Base-by-base conservation (phyloP, 805 yeast species). In the Cyberlindnera samutprakarnensis region DNA sequence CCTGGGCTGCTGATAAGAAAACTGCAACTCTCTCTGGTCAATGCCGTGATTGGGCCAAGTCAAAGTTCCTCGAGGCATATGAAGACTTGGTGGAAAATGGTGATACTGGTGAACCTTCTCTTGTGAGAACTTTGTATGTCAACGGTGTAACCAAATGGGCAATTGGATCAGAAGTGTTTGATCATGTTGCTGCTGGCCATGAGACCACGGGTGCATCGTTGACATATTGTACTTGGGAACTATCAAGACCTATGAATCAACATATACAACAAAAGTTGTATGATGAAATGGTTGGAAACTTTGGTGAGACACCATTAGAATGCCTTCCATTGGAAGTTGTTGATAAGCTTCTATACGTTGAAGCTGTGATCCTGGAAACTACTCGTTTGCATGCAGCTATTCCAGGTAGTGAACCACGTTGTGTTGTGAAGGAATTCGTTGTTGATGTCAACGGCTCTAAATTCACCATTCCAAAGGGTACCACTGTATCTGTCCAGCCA, bases 171-270 rank as follows among this genome's bases (percentile, higher is more conserved):
- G 78, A 71, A 41, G 49, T 64, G 18, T 64, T 70, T 27, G 88
- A 79, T 46, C 84, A 79, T 49, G 64, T 78, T 23, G 78, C 80
- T 28, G 88, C 88, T 1, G 88, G 88, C 4, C 87, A 80, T 48
- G 81, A 78, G 47, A 79, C 88, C 5, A 78, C 83, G 1, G 84
- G 81, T 0, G 65, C 74, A 6, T 74, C 77, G n/a, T 50, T 79
- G 36, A 61, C 83, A 0, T 80, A 70, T 48, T 54, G 73, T 32
- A 60, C 72, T 14, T 78, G 71, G 58, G 75, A 76, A 46, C 48
- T 78, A 23, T 75, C 83, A 3, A 57, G 72, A 36, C 74, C 74
- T 0, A 49, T 53, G 11, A 58, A 73, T 41, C 37, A 43, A 6
- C 48, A 53, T 13, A 61, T 70, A 41, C 88, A 80, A 49, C 36